Conservation (phyloP, 768 basidiomycete species). For the Gloeophyllum trabeum region DNA sequence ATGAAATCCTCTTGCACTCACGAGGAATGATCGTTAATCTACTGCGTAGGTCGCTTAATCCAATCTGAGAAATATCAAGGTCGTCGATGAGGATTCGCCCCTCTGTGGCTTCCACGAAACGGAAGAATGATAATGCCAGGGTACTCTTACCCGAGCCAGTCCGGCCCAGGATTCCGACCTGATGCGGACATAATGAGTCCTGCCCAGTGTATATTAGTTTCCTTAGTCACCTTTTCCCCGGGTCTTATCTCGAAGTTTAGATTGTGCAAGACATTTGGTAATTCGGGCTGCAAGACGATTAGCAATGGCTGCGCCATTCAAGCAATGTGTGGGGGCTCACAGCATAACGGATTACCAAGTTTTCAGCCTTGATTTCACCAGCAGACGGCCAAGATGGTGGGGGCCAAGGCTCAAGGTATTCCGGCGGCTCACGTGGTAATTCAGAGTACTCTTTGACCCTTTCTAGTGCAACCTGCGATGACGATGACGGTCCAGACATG, state of each 20-base stretch:
- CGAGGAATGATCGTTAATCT: conserved; percentile 69
- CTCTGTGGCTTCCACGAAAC: conserved; percentile 78
- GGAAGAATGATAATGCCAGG: conserved; percentile 76
- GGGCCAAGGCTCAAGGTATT: conserved; percentile 83
- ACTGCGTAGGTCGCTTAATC: conserved; percentile 72
- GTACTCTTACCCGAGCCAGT: conserved; percentile 70
- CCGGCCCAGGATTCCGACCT: conserved; percentile 64
- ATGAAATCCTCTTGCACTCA: conserved; percentile 19
- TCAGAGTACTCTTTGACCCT: conserved; percentile 90
- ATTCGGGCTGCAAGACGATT: conserved; percentile 51
- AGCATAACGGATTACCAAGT: conserved; percentile 69
- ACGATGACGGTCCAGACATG: neutral
- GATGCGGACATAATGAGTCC: conserved; percentile 4
- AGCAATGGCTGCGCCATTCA: too few species aligned
- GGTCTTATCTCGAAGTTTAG: conserved; percentile 65
- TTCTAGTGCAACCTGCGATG: conserved; percentile 62
- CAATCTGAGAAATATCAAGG: conserved; percentile 70
- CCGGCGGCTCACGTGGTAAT: conserved; percentile 63
- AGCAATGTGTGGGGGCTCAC: conserved; percentile 32
- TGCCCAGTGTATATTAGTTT: neutral
- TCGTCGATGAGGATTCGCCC: conserved; percentile 70
- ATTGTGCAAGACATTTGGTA: conserved; percentile 77
- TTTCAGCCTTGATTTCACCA: conserved; percentile 60
- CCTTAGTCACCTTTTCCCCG: conserved; percentile 55
- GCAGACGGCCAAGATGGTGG: conserved; percentile 65